A percentile compares a stretch with the other conserved stretches of the same genome.
phyloP scores from a whole-genome alignment of 345 rosid genomes.

The Hibiscus tridactylites region DNA sequence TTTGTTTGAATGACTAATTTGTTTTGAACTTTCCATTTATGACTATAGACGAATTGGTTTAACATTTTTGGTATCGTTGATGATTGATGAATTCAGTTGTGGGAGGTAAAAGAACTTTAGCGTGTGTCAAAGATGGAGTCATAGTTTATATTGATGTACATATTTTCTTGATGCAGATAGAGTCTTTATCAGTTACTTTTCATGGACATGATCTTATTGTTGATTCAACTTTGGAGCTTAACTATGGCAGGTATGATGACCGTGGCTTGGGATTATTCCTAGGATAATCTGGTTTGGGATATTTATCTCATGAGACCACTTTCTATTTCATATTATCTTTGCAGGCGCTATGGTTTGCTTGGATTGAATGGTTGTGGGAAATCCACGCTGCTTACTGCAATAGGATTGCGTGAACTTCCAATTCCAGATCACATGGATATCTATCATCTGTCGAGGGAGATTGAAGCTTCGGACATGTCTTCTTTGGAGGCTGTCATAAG shows the following conservation, averaged over 20 bases:
- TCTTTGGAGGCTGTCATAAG: conserved; percentile 74
- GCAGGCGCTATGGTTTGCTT: conserved; percentile 89
- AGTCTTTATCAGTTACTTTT: conserved; percentile 84
- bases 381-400: conserved; percentile 79
- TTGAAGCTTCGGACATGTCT: conserved; percentile 96
- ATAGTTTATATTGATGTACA: not conserved
- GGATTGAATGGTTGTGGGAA: conserved; percentile 98
- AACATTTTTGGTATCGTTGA: not conserved
- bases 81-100: not conserved
- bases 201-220: conserved; percentile 95
- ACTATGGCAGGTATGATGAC: conserved; percentile 69
- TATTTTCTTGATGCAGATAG: conserved; percentile 53
- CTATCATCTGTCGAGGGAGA: conserved; percentile 74
- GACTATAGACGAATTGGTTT: not conserved
- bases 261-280: not conserved
- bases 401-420: conserved; percentile 81
- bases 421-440: conserved; percentile 97
- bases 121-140: not conserved
- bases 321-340: not conserved
- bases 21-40: not conserved
- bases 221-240: conserved; percentile 87
- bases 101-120: not conserved
- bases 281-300: not conserved
- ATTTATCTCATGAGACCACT: not conserved
- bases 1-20: not conserved